phyloP scores from a whole-genome alignment of 495 filamentous ascomycete species.

The Lasiosphaeriaceae sp. region DNA sequence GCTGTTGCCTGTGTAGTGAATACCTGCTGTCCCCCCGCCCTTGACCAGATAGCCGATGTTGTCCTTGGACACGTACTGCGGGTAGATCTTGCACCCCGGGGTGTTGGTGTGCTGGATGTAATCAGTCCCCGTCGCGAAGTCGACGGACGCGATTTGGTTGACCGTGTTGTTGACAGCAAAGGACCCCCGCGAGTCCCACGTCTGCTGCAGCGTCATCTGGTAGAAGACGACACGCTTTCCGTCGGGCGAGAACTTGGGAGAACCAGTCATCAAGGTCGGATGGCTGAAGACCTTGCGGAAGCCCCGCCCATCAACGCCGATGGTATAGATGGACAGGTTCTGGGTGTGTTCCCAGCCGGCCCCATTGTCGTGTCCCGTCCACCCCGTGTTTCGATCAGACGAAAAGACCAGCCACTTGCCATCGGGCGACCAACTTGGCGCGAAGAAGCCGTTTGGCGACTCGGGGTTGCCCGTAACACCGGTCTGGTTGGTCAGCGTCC shows the following conservation, averaged over 20 bases:
- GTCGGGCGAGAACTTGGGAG: not conserved
- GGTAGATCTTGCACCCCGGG: not conserved
- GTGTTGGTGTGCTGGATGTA: not conserved
- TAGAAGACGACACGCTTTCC: not conserved
- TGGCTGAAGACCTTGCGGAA: not conserved
- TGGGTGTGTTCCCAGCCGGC: not conserved
- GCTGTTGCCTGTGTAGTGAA: not conserved
- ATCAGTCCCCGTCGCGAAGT: not conserved
- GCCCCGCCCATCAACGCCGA: not conserved
- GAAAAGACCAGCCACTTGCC: not conserved
- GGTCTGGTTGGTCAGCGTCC: not conserved
- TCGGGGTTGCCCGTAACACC: not conserved
- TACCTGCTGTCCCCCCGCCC: not conserved
- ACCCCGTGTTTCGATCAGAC: not conserved
- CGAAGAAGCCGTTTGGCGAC: not conserved
- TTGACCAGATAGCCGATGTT: slow-evolving; percentile 1
- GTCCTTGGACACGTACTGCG: not conserved
- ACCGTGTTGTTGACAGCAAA: not conserved
- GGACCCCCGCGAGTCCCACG: not conserved
- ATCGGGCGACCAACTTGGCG: not conserved
- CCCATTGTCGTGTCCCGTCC: not conserved
- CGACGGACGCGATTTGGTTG: not conserved
- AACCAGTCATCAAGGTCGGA: not conserved
- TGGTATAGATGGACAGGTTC: slow-evolving; percentile 3
- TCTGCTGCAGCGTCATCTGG: slow-evolving; percentile 2